phyloP scores from a whole-genome alignment of 129 eudicot genomes.

The Tagetes patula region DNA sequence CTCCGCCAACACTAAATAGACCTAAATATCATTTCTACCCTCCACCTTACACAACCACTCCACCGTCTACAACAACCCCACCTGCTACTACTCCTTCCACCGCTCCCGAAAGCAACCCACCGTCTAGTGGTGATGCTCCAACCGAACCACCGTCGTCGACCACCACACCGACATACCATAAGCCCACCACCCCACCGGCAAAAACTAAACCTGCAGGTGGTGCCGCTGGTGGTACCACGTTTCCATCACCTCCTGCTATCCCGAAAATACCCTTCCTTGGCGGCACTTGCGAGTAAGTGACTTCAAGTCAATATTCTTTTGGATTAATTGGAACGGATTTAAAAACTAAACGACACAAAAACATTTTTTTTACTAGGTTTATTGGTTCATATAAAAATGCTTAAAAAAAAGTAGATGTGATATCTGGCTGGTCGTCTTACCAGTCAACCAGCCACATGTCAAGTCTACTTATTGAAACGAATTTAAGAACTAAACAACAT shows the following conservation, averaged over 20 bases:
- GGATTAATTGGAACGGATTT: too few species aligned
- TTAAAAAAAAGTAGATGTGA: neutral
- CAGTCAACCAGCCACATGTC: too few species aligned
- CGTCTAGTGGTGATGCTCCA: neutral
- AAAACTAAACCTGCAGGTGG: conserved; percentile 31
- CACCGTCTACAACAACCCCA: conserved; percentile 20
- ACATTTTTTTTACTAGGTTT: neutral
- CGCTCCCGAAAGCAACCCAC: conserved; percentile 5
- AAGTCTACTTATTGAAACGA: too few species aligned
- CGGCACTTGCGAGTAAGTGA: conserved; percentile 69
- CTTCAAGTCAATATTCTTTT: neutral
- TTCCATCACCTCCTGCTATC: conserved; percentile 50
- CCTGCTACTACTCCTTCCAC: neutral
- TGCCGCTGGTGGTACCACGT: conserved; percentile 35
- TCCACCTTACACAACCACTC: conserved; percentile 29
- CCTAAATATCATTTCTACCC: conserved; percentile 1
- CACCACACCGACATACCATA: neutral
- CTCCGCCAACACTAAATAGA: conserved; percentile 12
- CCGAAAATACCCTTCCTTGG: conserved; percentile 56
- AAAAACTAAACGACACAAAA: too few species aligned
- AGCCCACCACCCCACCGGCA: neutral
- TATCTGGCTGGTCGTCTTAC: too few species aligned
- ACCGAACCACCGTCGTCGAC: conserved; percentile 2
- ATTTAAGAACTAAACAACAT: too few species aligned
- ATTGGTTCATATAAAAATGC: neutral